Conservation (phyloP, 2,329 filamentous ascomycete species). For the Epichloe aotearoae region DNA sequence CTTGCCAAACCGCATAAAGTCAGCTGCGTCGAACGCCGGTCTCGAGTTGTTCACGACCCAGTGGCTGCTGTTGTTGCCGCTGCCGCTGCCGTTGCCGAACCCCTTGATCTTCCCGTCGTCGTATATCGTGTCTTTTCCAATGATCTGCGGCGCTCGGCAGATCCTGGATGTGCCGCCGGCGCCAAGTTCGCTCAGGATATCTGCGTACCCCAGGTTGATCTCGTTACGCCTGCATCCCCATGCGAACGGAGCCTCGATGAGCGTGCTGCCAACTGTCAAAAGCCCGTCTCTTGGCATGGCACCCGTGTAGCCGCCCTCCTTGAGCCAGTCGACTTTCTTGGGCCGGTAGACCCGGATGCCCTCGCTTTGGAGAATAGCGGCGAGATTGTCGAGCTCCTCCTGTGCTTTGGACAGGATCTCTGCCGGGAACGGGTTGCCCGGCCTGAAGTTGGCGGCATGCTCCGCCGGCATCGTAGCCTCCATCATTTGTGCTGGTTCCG, state of each 20-base stretch:
- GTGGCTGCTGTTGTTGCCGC: background rate
- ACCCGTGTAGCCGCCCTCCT: constrained; percentile 17
- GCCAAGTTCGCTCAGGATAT: constrained; percentile 2
- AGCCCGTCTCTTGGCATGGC: constrained; percentile 21
- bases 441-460: constrained; percentile 7
- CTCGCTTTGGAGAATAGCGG: constrained; percentile 8
- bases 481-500: constrained; percentile 12
- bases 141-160: constrained; percentile 4
- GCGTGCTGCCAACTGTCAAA: constrained; percentile 16
- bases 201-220: constrained; percentile 8
- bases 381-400: constrained; percentile 13
- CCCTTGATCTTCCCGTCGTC: constrained; percentile 2
- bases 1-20: constrained; percentile 21
- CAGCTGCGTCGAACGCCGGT: constrained; percentile 20
- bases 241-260: constrained; percentile 17
- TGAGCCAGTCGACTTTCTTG: constrained; percentile 9
- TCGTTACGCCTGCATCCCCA: constrained; percentile 15
- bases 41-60: constrained; percentile 20
- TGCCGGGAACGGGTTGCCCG: constrained; percentile 9
- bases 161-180: background rate
- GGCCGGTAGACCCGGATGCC: constrained; percentile 14
- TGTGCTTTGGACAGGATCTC: constrained; percentile 11
- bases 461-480: constrained; percentile 8
- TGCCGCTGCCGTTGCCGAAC: background rate
- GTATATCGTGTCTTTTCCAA: constrained; percentile 10